Evolutionary conservation across 2,329 filamentous ascomycete species (phyloP).

Genomic region (Cercospora sp.): DNA sequence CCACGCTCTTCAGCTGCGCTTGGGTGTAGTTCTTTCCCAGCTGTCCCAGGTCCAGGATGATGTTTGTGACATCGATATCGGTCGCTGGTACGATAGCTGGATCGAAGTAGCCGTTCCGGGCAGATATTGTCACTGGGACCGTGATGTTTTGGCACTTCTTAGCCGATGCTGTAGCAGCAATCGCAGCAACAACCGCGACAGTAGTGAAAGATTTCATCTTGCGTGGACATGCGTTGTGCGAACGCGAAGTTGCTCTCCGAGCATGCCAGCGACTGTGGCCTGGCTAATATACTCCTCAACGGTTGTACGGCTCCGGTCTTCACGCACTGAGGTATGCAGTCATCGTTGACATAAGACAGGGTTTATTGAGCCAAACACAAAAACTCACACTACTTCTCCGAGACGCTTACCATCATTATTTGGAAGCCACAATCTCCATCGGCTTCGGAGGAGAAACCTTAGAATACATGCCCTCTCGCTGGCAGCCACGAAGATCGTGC

Average conservation of each 20-base stretch:
- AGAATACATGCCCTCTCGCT: neutral
- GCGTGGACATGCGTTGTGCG: neutral
- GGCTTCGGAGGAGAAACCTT: neutral
- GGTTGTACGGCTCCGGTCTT: neutral
- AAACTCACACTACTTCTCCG: neutral
- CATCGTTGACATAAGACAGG: conserved; percentile 2
- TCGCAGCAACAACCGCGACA: conserved; percentile 25
- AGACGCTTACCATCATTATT: conserved; percentile 1
- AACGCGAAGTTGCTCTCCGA: neutral
- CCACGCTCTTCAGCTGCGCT: conserved; percentile 48
- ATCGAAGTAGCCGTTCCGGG: conserved; percentile 57
- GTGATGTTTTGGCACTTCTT: conserved; percentile 53
- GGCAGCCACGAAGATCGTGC: neutral
- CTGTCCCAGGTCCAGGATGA: conserved; percentile 53
- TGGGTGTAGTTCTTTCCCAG: conserved; percentile 55
- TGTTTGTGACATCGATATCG: conserved; percentile 60
- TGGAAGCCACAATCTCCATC: neutral
- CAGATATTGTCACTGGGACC: conserved; percentile 57
- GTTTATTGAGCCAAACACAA: neutral
- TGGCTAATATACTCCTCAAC: neutral
- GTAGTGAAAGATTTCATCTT: conserved; percentile 33
- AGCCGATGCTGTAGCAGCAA: conserved; percentile 32
- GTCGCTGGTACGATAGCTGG: conserved; percentile 45
- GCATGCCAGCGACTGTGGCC: neutral
- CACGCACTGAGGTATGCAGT: neutral